Percentiles rank a stretch among this genome's conserved stretches.
These are phyloP conservation scores for Quercus bicolor DNA, from an alignment of 306 rosid species.

Conservation along the genomic window DNA sequence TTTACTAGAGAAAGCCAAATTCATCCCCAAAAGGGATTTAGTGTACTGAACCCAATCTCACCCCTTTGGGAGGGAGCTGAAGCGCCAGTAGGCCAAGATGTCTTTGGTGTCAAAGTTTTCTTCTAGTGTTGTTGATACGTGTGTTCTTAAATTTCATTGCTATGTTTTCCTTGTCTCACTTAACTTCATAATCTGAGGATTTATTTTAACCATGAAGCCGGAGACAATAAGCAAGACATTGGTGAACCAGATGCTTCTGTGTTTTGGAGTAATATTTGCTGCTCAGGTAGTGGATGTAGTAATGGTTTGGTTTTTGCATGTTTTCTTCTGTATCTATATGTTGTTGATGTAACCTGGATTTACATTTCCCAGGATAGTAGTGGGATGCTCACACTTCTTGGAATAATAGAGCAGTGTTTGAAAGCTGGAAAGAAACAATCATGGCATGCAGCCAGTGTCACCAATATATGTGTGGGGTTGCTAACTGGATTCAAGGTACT, in stretches of 20 bases:
- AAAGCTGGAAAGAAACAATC: slow-evolving; percentile 90
- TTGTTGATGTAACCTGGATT: slow-evolving; percentile 31
- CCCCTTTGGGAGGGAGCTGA: too few species aligned
- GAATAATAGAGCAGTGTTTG: slow-evolving; percentile 80
- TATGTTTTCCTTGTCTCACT: slow-evolving; percentile 12
- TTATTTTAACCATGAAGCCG: slow-evolving; percentile 68
- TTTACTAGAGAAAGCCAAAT: too few species aligned
- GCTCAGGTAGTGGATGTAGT: slow-evolving; percentile 63
- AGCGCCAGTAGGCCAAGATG: too few species aligned
- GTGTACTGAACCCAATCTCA: too few species aligned
- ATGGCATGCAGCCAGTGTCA: slow-evolving; percentile 80
- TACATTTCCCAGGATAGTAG: slow-evolving; percentile 64
- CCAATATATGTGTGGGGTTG: slow-evolving; percentile 89
- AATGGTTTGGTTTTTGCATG: slow-evolving; percentile 6
- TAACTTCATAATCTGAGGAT: slow-evolving; percentile 32
- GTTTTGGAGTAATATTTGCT: slow-evolving; percentile 86
- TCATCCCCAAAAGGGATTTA: too few species aligned
- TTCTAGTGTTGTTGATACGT: slow-evolving; percentile 3
- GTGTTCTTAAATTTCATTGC: not conserved
- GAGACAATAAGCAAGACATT: slow-evolving; percentile 87
- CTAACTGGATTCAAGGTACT: slow-evolving; percentile 90
- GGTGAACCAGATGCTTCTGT: slow-evolving; percentile 98
- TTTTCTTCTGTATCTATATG: slow-evolving; percentile 11
- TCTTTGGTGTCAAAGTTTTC: not conserved
- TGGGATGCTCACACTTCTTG: slow-evolving; percentile 88